Evolutionary conservation across 2,329 filamentous ascomycete genomes (phyloP), one percentile per base, ranked within the genome.

Genomic region (Phoma sp.): DNA sequence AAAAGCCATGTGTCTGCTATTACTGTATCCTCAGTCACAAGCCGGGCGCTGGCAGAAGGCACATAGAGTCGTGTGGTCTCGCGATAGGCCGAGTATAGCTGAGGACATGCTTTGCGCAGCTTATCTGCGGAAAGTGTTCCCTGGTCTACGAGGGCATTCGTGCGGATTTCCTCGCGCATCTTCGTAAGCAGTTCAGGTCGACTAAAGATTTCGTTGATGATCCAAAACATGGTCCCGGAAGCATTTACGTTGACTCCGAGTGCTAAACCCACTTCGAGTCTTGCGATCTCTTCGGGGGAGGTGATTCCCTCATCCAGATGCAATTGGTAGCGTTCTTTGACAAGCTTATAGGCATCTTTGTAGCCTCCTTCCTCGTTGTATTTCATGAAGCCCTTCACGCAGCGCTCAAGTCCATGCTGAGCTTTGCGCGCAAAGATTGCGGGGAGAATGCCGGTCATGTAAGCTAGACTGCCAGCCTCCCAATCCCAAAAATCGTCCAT

Each of bases 21-120:
- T 2, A 76, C 48, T 1, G 76, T 79, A 41, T 82, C 80, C 33
- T 72, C 58, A 11, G 71, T 58, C n/a, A 82, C 75, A 8, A 70
- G 66, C 8, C 81, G 75, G 30, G 71, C 75, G 10, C 75, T 75
- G 11, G 74, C 64, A 5, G 73, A 67, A 4, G 75, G 72, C 27
- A 76, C 76, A 10, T 62, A 66, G 2, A 81, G 50, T 7, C 81
- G 78, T 49, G 82, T 66, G 0, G 73, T 74, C 60, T 83, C 81
- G 23, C 76, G 75, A 59, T 78, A 81, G 22, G 73, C 73, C 39
- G 78, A 77, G 11, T 78, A 66, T 6, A 83, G 66, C 4, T 81
- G 64, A 0, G 79, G 79, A 41, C 77, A 77, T 5, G 67, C 52
- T 1, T 73, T 63, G 29, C 76, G 73, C 8, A 82, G 70, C 2